Evolutionary conservation across 768 basidiomycete genomes (phyloP).

Genomic region (Punctularia strigosozonata): DNA sequence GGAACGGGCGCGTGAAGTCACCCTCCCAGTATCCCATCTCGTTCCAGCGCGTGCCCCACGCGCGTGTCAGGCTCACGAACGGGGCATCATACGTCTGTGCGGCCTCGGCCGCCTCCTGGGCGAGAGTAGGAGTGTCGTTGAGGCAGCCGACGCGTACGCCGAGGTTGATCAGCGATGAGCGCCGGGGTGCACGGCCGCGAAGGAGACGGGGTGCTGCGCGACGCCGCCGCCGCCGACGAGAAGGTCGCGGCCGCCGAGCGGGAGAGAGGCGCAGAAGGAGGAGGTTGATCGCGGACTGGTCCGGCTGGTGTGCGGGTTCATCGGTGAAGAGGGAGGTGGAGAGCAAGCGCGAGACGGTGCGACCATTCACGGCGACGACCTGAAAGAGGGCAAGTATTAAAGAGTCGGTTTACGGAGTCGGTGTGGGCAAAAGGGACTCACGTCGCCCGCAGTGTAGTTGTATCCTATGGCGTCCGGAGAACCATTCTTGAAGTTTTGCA

Average conservation of each 20-base stretch:
- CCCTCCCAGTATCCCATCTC: constrained; percentile 33
- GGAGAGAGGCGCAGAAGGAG: neutral
- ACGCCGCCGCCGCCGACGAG: constrained; percentile 34
- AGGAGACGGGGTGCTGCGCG: constrained; percentile 21
- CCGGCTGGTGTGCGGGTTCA: constrained; percentile 2
- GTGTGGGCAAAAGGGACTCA: too few relatives aligned
- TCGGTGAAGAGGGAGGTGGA: constrained; percentile 8
- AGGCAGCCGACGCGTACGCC: constrained; percentile 11
- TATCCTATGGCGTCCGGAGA: constrained; percentile 2
- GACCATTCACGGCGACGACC: constrained; percentile 6
- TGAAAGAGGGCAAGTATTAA: too few relatives aligned
- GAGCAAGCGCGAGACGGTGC: constrained; percentile 12
- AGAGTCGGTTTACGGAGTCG: too few relatives aligned
- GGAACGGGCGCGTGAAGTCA: constrained; percentile 31
- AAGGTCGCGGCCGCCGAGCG: neutral
- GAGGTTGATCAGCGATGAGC: constrained; percentile 25
- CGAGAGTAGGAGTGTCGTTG: constrained; percentile 10
- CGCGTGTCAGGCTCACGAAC: constrained; percentile 18
- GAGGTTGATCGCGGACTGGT: neutral
- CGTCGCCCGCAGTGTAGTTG: too few relatives aligned
- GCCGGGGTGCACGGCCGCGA: constrained; percentile 35
- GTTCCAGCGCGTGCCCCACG: constrained; percentile 33
- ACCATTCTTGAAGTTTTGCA: constrained; percentile 2
- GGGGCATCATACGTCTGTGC: constrained; percentile 18
- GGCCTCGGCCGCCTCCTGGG: constrained; percentile 8